Evolutionary conservation across 2,329 filamentous ascomycete genomes (phyloP).

Genomic region (Alternaria hordeiaustralica): DNA sequence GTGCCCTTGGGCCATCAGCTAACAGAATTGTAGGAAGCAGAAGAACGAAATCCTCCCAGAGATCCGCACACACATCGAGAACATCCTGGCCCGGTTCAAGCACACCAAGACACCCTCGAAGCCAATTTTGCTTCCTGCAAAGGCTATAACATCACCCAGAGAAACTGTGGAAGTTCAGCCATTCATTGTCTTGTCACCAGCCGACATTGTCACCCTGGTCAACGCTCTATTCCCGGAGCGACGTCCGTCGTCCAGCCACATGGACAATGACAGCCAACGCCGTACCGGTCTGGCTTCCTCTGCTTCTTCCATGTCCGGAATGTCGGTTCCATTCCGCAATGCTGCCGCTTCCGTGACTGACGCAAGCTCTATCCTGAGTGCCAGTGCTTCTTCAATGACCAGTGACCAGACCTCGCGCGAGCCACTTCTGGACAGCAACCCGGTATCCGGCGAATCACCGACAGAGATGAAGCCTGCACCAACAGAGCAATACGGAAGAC

Average conservation of each 20-base stretch:
- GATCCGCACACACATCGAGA: conserved; percentile 73
- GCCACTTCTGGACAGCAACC: conserved; percentile 60
- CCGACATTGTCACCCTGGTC: conserved; percentile 79
- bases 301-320: conserved; percentile 57
- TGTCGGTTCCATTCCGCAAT: conserved; percentile 59
- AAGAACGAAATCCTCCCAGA: conserved; percentile 68
- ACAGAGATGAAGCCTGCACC: conserved; percentile 58
- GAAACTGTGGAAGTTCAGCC: conserved; percentile 81
- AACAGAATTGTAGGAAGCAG: conserved; percentile 49
- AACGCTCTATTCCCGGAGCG: conserved; percentile 83
- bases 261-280: conserved; percentile 54
- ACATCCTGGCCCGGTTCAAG: conserved; percentile 69
- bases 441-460: conserved; percentile 34
- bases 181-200: conserved; percentile 79
- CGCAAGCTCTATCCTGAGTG: conserved; percentile 73
- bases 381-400: conserved; percentile 73
- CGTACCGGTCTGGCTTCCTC: conserved; percentile 55
- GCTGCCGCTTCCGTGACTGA: conserved; percentile 63
- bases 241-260: conserved; percentile 65
- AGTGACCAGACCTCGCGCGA: conserved; percentile 75
- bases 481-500: conserved; percentile 52
- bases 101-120: conserved; percentile 52
- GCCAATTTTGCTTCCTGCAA: conserved; percentile 71
- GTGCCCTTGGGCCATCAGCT: conserved; percentile 17
- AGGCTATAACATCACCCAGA: conserved; percentile 73